Evolutionary conservation across 2,329 filamentous ascomycete genomes (phyloP).

Genomic region (Claviceps sp.): DNA sequence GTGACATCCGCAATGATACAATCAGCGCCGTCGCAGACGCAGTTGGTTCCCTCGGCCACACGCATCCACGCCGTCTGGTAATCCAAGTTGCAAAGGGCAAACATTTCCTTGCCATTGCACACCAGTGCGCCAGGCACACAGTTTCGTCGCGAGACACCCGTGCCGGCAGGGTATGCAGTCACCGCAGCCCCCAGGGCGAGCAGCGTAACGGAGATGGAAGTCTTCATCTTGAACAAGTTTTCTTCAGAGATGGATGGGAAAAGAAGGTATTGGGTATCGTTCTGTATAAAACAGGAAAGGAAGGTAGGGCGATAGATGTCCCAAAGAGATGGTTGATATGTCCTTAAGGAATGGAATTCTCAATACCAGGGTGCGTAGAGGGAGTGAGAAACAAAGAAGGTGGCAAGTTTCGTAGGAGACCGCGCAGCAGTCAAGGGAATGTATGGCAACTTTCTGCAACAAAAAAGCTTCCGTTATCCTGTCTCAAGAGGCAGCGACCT

Average conservation of each 20-base stretch:
- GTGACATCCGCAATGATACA: not conserved
- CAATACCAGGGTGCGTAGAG: not conserved
- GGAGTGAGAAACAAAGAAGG: too few relatives aligned
- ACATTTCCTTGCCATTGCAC: conserved; percentile 1
- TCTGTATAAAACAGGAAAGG: too few relatives aligned
- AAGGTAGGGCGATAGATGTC: too few relatives aligned
- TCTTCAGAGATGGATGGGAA: too few relatives aligned
- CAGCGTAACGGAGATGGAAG: not conserved
- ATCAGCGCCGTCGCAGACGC: not conserved
- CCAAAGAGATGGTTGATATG: too few relatives aligned
- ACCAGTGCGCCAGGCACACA: conserved; percentile 1
- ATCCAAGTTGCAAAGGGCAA: conserved; percentile 1
- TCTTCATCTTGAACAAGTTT: not conserved
- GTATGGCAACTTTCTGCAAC: too few relatives aligned
- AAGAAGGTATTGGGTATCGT: too few relatives aligned
- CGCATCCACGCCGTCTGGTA: not conserved
- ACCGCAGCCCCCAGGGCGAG: not conserved
- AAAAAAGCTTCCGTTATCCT: too few relatives aligned
- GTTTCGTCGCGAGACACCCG: not conserved
- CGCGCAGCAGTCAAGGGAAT: too few relatives aligned
- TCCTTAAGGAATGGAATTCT: not conserved
- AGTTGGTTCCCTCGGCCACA: conserved; percentile 1
- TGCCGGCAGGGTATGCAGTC: conserved; percentile 1
- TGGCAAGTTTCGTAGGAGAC: too few relatives aligned
- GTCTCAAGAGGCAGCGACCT: too few relatives aligned